Conservation (phyloP, 73 alveolate species). For the Paramecium tetraurelia region DNA sequence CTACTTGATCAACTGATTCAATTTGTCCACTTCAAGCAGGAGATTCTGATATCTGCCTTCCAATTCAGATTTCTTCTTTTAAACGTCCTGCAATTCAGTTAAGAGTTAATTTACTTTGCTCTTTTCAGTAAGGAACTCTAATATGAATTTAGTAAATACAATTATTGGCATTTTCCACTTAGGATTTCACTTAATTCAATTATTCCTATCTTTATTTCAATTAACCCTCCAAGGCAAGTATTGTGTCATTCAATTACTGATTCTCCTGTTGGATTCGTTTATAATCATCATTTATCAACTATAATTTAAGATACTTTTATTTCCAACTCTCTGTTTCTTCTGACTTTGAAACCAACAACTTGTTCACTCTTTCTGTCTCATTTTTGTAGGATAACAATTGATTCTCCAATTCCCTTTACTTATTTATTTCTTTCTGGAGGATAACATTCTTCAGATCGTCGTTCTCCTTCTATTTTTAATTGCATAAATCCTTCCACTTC, state of each 20-base stretch:
- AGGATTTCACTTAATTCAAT: neutral
- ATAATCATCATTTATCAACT: neutral
- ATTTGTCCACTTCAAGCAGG: neutral
- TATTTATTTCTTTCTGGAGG: neutral
- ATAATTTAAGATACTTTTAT: neutral
- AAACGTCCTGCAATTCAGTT: neutral
- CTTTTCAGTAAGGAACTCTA: neutral
- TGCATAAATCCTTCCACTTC: neutral
- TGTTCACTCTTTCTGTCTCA: neutral
- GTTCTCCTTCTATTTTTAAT: neutral
- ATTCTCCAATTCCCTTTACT: constrained; percentile 11
- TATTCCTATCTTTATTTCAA: neutral
- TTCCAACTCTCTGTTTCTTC: constrained; percentile 32
- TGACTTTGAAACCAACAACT: neutral
- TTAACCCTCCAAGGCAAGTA: neutral
- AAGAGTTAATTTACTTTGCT: neutral
- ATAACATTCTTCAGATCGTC: neutral
- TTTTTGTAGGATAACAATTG: neutral
- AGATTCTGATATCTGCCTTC: neutral
- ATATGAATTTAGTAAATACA: neutral
- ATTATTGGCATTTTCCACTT: neutral
- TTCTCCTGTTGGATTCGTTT: neutral
- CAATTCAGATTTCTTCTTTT: neutral
- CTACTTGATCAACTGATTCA: neutral
- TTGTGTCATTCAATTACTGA: neutral